Conservation (phyloP, 139 green algal species). For the Edaphochlamys debaryana region DNA sequence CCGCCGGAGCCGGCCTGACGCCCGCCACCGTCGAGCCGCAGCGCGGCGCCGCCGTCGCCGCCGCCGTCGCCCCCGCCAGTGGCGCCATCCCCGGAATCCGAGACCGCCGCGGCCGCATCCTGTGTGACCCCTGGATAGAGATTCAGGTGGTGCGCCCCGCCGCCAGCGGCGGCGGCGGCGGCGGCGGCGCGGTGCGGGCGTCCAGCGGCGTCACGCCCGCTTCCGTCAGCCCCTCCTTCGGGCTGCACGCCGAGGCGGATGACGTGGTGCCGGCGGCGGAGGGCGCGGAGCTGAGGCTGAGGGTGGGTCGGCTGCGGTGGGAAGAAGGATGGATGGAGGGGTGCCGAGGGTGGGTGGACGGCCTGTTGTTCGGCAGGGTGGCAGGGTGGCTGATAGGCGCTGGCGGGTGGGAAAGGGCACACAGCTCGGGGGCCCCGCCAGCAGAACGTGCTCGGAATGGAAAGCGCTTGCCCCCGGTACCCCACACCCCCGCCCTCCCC, state of each 20-base stretch:
- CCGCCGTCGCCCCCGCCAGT: neutral
- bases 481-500: neutral
- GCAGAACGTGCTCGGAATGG: too few relatives aligned
- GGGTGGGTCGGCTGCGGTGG: neutral
- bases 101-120: slow-evolving; percentile 18
- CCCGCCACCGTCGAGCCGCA: too few relatives aligned
- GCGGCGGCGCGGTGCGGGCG: neutral
- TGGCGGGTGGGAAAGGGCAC: too few relatives aligned
- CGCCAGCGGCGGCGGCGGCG: neutral
- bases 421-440: neutral
- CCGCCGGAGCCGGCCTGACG: neutral
- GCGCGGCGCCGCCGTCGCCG: too few relatives aligned
- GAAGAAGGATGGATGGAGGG: neutral
- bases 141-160: neutral
- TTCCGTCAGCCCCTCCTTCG: neutral
- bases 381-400: neutral
- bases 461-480: neutral
- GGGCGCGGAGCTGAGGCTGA: slow-evolving; percentile 9
- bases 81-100: too few relatives aligned
- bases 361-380: neutral
- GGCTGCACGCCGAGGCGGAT: slow-evolving; percentile 26
- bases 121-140: slow-evolving; percentile 19
- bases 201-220: neutral
- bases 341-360: neutral
- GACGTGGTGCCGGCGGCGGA: slow-evolving; percentile 6